A percentile compares a stretch with the other conserved stretches of the same genome.
phyloP scores from a whole-genome alignment of 2,329 filamentous ascomycete genomes.

The Septoria linicola region DNA sequence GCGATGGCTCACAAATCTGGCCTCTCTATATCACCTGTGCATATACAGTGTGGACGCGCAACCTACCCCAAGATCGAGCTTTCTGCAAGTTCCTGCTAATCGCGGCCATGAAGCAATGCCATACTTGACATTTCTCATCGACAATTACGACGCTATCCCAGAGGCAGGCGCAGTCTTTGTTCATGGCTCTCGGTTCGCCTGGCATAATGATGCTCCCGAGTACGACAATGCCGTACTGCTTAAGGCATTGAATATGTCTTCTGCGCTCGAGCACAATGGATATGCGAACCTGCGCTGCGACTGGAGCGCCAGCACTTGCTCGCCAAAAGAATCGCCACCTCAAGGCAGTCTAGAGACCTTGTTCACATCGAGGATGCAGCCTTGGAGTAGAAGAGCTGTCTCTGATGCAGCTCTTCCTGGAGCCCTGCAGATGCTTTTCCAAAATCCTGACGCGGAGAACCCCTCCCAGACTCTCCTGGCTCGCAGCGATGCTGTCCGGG shows the following conservation, averaged over 20 bases:
- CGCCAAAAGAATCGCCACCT: slow-evolving; percentile 39
- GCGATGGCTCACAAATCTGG: slow-evolving; percentile 45
- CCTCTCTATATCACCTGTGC: slow-evolving; percentile 47
- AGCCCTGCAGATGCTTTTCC: slow-evolving; percentile 25
- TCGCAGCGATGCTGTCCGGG: slow-evolving; percentile 35
- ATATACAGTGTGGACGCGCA: slow-evolving; percentile 45
- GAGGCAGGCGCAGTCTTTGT: slow-evolving; percentile 58
- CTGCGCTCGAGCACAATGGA: slow-evolving; percentile 42
- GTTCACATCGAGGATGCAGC: slow-evolving; percentile 41
- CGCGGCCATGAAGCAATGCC: slow-evolving; percentile 63
- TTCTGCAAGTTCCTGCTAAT: slow-evolving; percentile 49
- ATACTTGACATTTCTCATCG: slow-evolving; percentile 60
- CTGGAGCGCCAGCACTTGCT: slow-evolving; percentile 48
- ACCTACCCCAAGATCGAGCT: slow-evolving; percentile 29
- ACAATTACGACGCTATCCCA: slow-evolving; percentile 58
- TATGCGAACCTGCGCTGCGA: slow-evolving; percentile 54
- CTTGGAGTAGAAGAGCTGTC: slow-evolving; percentile 41
- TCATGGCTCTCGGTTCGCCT: slow-evolving; percentile 56
- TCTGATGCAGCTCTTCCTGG: slow-evolving; percentile 31
- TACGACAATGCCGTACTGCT: slow-evolving; percentile 50
- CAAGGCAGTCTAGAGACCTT: slow-evolving; percentile 44
- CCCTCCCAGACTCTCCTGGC: slow-evolving; percentile 41
- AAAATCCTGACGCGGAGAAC: slow-evolving; percentile 27
- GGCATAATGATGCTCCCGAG: slow-evolving; percentile 53
- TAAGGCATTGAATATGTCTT: slow-evolving; percentile 39